Base-by-base conservation (phyloP, 805 yeast genomes). In the Candida quercuum region DNA sequence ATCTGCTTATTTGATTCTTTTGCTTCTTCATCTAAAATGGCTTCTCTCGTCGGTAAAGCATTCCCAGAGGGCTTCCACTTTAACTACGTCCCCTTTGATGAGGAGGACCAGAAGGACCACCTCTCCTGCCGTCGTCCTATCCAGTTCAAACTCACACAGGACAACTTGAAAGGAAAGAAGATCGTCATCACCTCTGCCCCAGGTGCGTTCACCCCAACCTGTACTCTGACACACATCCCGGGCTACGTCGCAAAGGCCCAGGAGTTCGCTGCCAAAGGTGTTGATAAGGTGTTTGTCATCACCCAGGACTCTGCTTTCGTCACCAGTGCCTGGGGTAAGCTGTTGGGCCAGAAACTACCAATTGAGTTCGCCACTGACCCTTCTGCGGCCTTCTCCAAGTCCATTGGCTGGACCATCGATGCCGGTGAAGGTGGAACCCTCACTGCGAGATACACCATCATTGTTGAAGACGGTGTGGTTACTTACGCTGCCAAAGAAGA, bases 121-220 rank as follows among this genome's bases (percentile, higher is more conserved):
- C 37, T 50, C 12, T 48, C 57, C 1, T 54, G 59, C 25, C 46
- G 42, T 33, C 37, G 41, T 27, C 59, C 59, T 36, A 50, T 47
- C 25, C 45, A 32, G 25, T 51, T 40, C 48, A 48, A 52, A 29
- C 33, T 54, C 10, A 39, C 54, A 13, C 49, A 40, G 25, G 59
- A 52, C 33, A 51, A 48, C 43, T 32, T 52, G 11, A 48, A 48
- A 27, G 56, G 54, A 14, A 52, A 54, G 39, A 51, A 50, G 38
- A 75, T 81, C 23, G 76, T 84, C 30, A 66, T 85, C 49, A 86
- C 86, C 23, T 71, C 83, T 41, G 88, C 85, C 24, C 93, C 94
- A 44, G 94, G 89, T 45, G 93, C 95, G 10, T 86, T 84, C 70
- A 84, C 95, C 20, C 94, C 91, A 39, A 77, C 91, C 7, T 84